These are phyloP conservation scores for Kluyveromyces sp. DNA, from an alignment of 1,139 yeast genomes.

Conservation along the genomic window DNA sequence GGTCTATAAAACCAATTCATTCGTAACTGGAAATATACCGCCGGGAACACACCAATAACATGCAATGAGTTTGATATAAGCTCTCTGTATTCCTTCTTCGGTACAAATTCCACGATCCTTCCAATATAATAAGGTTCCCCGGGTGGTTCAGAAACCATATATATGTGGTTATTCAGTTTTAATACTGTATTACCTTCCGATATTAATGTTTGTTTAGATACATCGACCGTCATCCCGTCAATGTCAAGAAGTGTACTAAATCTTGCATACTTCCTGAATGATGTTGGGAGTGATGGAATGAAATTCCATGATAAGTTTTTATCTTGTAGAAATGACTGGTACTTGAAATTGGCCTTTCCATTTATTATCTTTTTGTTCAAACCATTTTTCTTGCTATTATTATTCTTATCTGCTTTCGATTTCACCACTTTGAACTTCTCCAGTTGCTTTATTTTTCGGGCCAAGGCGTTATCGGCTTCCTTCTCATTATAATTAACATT, in stretches of 20 bases:
- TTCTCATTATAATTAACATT: conserved; percentile 32
- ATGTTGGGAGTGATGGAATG: conserved; percentile 26
- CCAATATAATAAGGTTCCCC: conserved; percentile 94
- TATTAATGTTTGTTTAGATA: conserved; percentile 17
- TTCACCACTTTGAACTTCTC: conserved; percentile 8
- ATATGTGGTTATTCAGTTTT: conserved; percentile 54
- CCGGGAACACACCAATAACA: conserved; percentile 28
- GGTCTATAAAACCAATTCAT: conserved; percentile 94
- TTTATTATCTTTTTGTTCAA: neutral
- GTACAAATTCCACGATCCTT: conserved; percentile 67
- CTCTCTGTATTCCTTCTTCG: conserved; percentile 19
- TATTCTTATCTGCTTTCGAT: neutral
- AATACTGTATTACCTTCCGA: conserved; percentile 29
- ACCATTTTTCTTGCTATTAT: conserved; percentile 4
- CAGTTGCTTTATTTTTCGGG: conserved; percentile 13
- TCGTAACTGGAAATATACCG: conserved; percentile 50
- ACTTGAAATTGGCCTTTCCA: conserved; percentile 9
- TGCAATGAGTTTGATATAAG: conserved; percentile 12
- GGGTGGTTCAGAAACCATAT: conserved; percentile 87
- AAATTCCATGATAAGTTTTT: conserved; percentile 24
- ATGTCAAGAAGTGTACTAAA: conserved; percentile 34
- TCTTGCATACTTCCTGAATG: conserved; percentile 21
- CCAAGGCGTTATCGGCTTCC: conserved; percentile 26
- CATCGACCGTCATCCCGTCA: conserved; percentile 34
- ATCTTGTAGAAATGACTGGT: conserved; percentile 20